These are phyloP conservation scores for Bothriochloa decipiens DNA, from an alignment of 176 grass and related monocot genomes.

Conservation along the genomic window DNA sequence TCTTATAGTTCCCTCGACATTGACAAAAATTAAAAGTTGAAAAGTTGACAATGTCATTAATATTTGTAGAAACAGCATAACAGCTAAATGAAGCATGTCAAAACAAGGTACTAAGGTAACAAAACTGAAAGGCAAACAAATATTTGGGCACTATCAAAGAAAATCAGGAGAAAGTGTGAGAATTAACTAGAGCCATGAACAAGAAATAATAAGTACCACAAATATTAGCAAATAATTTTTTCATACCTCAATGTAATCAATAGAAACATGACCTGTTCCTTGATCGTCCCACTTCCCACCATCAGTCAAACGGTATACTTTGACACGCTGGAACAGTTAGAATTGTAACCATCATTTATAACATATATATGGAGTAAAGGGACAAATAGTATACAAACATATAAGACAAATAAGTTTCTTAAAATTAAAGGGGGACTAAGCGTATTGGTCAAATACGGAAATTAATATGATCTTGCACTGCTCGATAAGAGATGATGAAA, in stretches of 20 bases:
- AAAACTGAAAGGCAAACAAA: conserved; percentile 31
- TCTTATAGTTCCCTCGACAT: background rate
- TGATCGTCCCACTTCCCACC: conserved; percentile 97
- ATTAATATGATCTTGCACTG: background rate
- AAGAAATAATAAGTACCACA: conserved; percentile 13
- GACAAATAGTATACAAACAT: conserved; percentile 14
- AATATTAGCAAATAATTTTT: background rate
- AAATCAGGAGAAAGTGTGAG: background rate
- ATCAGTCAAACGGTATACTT: conserved; percentile 85
- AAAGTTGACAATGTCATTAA: background rate
- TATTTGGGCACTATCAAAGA: background rate
- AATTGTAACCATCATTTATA: conserved; percentile 31
- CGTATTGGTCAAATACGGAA: conserved; percentile 17
- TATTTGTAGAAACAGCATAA: conserved; percentile 17
- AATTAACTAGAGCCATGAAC: conserved; percentile 10
- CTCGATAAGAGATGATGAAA: conserved; percentile 11
- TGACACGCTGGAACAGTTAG: conserved; percentile 80
- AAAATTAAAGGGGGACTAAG: background rate
- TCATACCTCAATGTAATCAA: conserved; percentile 84
- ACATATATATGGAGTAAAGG: background rate
- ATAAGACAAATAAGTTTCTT: conserved; percentile 7
- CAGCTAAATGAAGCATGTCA: background rate
- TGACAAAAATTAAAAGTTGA: background rate
- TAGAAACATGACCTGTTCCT: conserved; percentile 89
- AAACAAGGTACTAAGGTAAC: background rate